Conservation (phyloP, 306 rosid species). For the Cercis canadensis region DNA sequence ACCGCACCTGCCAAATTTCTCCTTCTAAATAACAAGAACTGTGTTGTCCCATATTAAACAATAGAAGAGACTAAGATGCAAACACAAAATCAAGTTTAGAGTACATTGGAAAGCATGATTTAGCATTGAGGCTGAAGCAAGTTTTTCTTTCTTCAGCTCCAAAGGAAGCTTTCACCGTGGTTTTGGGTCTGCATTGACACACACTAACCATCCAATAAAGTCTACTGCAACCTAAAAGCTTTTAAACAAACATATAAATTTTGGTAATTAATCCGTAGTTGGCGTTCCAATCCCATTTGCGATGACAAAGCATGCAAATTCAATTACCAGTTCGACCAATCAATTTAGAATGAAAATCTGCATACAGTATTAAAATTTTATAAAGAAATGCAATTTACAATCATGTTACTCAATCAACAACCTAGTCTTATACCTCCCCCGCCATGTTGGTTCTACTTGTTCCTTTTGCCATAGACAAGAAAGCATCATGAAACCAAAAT, state of each 20-base stretch:
- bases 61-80: too few relatives aligned
- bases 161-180: too few relatives aligned
- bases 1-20: background rate
- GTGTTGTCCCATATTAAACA: background rate
- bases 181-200: too few relatives aligned
- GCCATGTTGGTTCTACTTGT: background rate
- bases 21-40: background rate
- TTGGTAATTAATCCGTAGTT: background rate
- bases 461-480: background rate
- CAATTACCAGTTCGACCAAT: constrained; percentile 16
- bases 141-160: too few relatives aligned
- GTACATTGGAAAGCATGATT: too few relatives aligned
- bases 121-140: too few relatives aligned
- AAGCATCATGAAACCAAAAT: background rate
- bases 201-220: too few relatives aligned
- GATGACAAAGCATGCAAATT: constrained; percentile 3
- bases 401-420: constrained; percentile 22
- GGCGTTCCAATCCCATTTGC: background rate
- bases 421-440: background rate
- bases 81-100: too few relatives aligned
- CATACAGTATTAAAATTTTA: too few relatives aligned
- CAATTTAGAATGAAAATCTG: constrained; percentile 5
- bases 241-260: too few relatives aligned
- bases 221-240: too few relatives aligned
- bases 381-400: background rate